Evolutionary conservation across 306 rosid species (phyloP).

Genomic region (Senna tora): DNA sequence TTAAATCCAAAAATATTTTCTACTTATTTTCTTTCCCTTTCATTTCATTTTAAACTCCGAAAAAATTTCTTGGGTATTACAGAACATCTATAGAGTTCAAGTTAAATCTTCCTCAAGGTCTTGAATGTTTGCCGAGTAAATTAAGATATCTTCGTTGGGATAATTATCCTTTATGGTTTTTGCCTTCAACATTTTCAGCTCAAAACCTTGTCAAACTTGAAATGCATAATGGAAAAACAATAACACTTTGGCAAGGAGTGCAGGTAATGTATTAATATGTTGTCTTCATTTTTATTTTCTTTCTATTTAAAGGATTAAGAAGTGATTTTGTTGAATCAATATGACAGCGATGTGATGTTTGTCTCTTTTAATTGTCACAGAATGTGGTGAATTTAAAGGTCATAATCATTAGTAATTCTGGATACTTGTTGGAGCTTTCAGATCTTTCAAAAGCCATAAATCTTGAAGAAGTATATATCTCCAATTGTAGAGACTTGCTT

Average conservation of each 20-base stretch:
- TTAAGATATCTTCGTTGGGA: neutral
- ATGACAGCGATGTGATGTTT: too few species aligned
- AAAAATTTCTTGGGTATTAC: too few species aligned
- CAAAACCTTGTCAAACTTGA: neutral
- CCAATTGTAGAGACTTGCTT: neutral
- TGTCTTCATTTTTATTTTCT: neutral
- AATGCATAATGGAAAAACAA: neutral
- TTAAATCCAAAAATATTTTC: too few species aligned
- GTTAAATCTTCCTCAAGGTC: neutral
- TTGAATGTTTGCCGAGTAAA: conserved; percentile 2
- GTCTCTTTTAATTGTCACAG: too few species aligned
- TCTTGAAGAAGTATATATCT: neutral
- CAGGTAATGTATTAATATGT: neutral
- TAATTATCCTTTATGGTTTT: neutral
- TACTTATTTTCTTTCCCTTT: too few species aligned
- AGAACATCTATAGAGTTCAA: neutral
- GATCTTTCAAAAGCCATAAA: neutral
- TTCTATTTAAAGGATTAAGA: too few species aligned
- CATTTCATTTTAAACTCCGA: too few species aligned
- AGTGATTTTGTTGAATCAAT: too few species aligned
- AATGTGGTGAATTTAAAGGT: neutral
- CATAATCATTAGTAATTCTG: neutral
- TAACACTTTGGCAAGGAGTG: conserved; percentile 8
- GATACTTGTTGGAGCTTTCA: neutral
- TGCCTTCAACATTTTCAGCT: neutral